These are phyloP conservation scores for Globisporangium ultimum DNA, from an alignment of 352 stramenopile species.

Conservation along the genomic window DNA sequence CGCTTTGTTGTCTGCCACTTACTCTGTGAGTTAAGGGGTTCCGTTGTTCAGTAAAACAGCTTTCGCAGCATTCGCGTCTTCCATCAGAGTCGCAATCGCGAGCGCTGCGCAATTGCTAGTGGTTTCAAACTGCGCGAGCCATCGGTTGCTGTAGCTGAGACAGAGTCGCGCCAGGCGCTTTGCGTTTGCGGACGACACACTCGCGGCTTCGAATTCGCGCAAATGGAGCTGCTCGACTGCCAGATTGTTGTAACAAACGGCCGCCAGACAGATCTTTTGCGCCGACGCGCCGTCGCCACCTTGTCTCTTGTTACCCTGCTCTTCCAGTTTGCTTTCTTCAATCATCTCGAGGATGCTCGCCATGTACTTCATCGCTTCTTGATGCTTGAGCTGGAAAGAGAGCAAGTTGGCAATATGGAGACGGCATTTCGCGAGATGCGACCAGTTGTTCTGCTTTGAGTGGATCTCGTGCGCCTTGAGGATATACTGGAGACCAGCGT, in stretches of 20 bases:
- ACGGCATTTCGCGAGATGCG: conserved; percentile 88
- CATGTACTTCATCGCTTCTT: conserved; percentile 76
- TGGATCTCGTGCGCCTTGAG: conserved; percentile 85
- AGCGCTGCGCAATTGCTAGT: conserved; percentile 76
- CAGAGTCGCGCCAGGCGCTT: conserved; percentile 87
- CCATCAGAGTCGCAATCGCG: conserved; percentile 69
- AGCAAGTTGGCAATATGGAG: conserved; percentile 82
- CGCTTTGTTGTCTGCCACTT: too few species aligned
- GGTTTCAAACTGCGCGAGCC: conserved; percentile 84
- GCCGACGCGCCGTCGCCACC: conserved; percentile 43
- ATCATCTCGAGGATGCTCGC: conserved; percentile 87
- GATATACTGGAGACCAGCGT: conserved; percentile 83
- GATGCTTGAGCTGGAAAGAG: conserved; percentile 71
- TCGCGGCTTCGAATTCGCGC: conserved; percentile 77
- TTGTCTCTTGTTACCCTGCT: conserved; percentile 13
- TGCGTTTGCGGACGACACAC: conserved; percentile 77
- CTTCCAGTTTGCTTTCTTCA: conserved; percentile 85
- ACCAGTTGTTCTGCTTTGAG: conserved; percentile 62
- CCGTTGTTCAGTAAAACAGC: too few species aligned
- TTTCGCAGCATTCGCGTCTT: conserved; percentile 33
- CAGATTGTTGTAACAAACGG: conserved; percentile 92
- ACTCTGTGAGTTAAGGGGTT: too few species aligned
- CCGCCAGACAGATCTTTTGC: conserved; percentile 88
- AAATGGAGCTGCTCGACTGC: conserved; percentile 88
- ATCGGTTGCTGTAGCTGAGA: conserved; percentile 90